Evolutionary conservation across 202 grass and related monocot species (phyloP).

Genomic region (Musa balbisiana): DNA sequence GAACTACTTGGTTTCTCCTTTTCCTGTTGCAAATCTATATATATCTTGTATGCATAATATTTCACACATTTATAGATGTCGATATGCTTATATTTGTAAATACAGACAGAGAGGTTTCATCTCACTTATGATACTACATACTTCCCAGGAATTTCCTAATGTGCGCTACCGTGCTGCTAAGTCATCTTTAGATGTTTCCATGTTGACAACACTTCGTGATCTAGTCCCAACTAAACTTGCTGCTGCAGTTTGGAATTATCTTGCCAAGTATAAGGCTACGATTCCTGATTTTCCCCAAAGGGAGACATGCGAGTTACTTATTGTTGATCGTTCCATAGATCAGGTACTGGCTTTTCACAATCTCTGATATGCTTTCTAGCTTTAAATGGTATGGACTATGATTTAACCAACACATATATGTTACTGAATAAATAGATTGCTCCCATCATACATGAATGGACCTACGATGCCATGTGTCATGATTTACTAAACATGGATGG

Average conservation of each 20-base stretch:
- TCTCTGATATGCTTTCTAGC: not conserved
- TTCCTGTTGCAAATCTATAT: not conserved
- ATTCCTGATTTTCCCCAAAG: conserved; percentile 70
- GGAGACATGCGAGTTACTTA: conserved; percentile 92
- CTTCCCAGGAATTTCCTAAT: conserved; percentile 68
- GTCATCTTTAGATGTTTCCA: conserved; percentile 67
- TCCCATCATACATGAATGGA: conserved; percentile 98
- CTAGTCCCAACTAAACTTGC: conserved; percentile 90
- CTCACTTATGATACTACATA: conserved; percentile 19
- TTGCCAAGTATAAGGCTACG: conserved; percentile 60
- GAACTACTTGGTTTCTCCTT: not conserved
- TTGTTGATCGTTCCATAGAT: conserved; percentile 89
- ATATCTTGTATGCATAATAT: not conserved
- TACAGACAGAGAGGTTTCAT: not conserved
- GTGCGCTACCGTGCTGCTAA: conserved; percentile 80
- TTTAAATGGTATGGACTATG: not conserved
- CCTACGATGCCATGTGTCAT: conserved; percentile 98
- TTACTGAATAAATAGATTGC: conserved; percentile 54
- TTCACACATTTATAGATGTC: not conserved
- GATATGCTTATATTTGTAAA: not conserved
- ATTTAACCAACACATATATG: conserved; percentile 4
- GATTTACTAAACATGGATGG: conserved; percentile 92
- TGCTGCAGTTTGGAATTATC: conserved; percentile 75
- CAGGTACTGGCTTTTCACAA: conserved; percentile 34
- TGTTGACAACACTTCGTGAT: conserved; percentile 75